Evolutionary conservation across 164 flowering plant species (phyloP).

Genomic region (Aristolochia fimbriata): DNA sequence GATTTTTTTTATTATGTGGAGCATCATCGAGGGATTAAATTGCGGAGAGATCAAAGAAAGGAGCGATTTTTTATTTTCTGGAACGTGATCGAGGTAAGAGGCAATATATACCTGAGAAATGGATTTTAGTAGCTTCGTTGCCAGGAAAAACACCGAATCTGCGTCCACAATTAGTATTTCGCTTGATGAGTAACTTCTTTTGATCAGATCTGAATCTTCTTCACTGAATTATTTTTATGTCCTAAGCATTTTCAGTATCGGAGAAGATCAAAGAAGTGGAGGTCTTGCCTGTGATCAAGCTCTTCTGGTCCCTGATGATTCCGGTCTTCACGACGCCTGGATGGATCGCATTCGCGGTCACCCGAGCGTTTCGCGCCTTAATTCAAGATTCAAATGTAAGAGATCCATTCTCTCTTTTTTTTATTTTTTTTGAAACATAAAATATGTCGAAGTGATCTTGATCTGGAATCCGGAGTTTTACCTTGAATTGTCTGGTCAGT

Average conservation of each 20-base stretch:
- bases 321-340: conserved; percentile 97
- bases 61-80: not conserved
- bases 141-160: conserved; percentile 82
- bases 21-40: not conserved
- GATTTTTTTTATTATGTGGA: not conserved
- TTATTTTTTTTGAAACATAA: not conserved
- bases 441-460: not conserved
- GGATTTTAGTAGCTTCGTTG: conserved; percentile 76
- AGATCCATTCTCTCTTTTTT: no score
- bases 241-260: not conserved
- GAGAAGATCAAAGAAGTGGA: not conserved
- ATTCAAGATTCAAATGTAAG: not conserved
- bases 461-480: conserved; percentile 9
- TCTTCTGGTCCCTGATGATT: conserved; percentile 75
- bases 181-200: not conserved
- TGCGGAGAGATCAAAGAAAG: not conserved
- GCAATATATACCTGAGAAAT: conserved; percentile 65
- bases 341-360: conserved; percentile 85
- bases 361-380: conserved; percentile 75
- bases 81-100: not conserved
- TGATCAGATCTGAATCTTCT: not conserved
- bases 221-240: not conserved
- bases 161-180: conserved; percentile 13
- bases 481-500: conserved; percentile 69
- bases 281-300: conserved; percentile 63